Percentiles rank a stretch among this genome's conserved stretches.
These are phyloP conservation scores for Penicillium digitatum DNA, from an alignment of 2,329 filamentous ascomycete species.

Conservation along the genomic window DNA sequence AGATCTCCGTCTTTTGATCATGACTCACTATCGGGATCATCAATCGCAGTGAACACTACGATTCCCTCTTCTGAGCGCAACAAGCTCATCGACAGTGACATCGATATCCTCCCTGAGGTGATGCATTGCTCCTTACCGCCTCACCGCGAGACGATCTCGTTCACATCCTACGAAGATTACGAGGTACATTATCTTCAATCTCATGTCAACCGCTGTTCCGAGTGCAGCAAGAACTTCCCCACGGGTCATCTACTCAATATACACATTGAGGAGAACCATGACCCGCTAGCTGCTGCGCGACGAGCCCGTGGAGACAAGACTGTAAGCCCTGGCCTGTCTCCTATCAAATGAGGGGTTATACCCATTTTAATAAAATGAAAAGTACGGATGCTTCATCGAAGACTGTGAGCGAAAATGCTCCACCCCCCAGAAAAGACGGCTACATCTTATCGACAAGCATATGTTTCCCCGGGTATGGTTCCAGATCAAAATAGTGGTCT, in stretches of 20 bases:
- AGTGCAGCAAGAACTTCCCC: slow-evolving; percentile 84
- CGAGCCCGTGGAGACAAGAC: slow-evolving; percentile 82
- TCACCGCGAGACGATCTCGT: slow-evolving; percentile 66
- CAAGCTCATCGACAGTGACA: slow-evolving; percentile 61
- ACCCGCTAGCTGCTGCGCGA: slow-evolving; percentile 68
- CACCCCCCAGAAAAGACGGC: slow-evolving; percentile 75
- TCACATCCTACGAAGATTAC: slow-evolving; percentile 73
- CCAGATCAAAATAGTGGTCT: background rate
- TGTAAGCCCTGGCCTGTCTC: slow-evolving; percentile 47
- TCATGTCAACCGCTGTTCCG: slow-evolving; percentile 79
- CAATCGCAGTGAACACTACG: slow-evolving; percentile 26
- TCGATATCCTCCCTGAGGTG: slow-evolving; percentile 37
- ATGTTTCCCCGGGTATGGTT: slow-evolving; percentile 65
- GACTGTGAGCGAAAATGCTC: slow-evolving; percentile 80
- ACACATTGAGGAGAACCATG: slow-evolving; percentile 89
- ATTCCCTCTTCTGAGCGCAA: slow-evolving; percentile 28
- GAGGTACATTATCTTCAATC: slow-evolving; percentile 78
- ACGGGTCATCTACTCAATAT: slow-evolving; percentile 73
- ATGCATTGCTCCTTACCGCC: slow-evolving; percentile 83
- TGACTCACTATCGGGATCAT: slow-evolving; percentile 22
- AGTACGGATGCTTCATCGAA: slow-evolving; percentile 89
- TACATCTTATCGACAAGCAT: slow-evolving; percentile 93
- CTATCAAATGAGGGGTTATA: background rate
- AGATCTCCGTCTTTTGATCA: slow-evolving; percentile 40
- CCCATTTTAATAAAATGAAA: background rate